Conservation (phyloP, 2,329 filamentous ascomycete species). For the Fusarium piperis region DNA sequence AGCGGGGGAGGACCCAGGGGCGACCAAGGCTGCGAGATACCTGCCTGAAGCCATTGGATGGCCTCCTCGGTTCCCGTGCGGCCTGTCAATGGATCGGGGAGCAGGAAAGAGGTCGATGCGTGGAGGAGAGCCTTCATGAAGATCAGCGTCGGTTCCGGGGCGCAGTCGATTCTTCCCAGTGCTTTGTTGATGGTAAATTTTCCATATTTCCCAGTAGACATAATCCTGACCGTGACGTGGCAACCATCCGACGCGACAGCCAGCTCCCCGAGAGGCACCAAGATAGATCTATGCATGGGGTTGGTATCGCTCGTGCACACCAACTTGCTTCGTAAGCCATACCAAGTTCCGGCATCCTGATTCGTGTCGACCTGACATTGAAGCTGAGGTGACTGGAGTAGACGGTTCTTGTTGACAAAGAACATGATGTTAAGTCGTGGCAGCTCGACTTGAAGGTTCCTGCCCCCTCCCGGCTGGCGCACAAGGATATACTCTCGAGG, state of each 20-base stretch:
- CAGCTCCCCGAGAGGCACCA: slow-evolving; percentile 60
- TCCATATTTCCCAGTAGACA: slow-evolving; percentile 51
- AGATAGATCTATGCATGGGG: slow-evolving; percentile 56
- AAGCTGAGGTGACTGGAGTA: slow-evolving; percentile 61
- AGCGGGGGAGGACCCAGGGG: slow-evolving; percentile 39
- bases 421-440: slow-evolving; percentile 63
- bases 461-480: slow-evolving; percentile 24
- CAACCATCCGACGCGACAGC: slow-evolving; percentile 18
- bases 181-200: slow-evolving; percentile 64
- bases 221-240: slow-evolving; percentile 43
- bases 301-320: slow-evolving; percentile 61
- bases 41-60: slow-evolving; percentile 59
- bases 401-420: slow-evolving; percentile 52
- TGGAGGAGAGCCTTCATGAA: slow-evolving; percentile 68
- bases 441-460: slow-evolving; percentile 57
- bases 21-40: slow-evolving; percentile 60
- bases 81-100: slow-evolving; percentile 67
- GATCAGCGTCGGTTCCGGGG: slow-evolving; percentile 62
- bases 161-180: slow-evolving; percentile 65
- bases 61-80: slow-evolving; percentile 70
- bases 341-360: slow-evolving; percentile 69
- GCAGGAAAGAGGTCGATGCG: slow-evolving; percentile 65
- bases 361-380: slow-evolving; percentile 60
- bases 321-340: slow-evolving; percentile 69
- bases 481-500: slow-evolving; percentile 27